Conservation (phyloP, 345 rosid genomes). For the Nasturtium officinale region DNA sequence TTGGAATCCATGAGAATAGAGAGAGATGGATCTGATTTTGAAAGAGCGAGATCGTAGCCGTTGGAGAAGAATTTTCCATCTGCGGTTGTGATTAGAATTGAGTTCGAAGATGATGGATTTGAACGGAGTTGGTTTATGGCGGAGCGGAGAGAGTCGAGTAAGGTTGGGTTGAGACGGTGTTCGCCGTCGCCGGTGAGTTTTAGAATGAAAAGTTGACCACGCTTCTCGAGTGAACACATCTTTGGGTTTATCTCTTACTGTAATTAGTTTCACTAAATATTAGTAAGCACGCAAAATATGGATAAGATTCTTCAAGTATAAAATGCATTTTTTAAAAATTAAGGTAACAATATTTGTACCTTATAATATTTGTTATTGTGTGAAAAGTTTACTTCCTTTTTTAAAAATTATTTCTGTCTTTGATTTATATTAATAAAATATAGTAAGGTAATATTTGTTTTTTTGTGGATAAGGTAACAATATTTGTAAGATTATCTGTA, state of each 20-base stretch:
- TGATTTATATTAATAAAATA: too few species aligned
- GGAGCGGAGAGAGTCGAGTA: constrained; percentile 51
- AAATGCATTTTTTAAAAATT: too few species aligned
- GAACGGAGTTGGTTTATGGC: constrained; percentile 49
- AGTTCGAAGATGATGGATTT: constrained; percentile 45
- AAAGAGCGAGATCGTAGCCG: constrained; percentile 73
- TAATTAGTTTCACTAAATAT: not conserved
- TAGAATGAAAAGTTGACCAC: constrained; percentile 54
- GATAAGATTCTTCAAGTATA: not conserved
- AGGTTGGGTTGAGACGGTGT: constrained; percentile 63
- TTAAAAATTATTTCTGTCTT: too few species aligned
- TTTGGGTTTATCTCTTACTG: not conserved
- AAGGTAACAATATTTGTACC: too few species aligned
- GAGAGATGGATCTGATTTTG: constrained; percentile 43
- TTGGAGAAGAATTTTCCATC: constrained; percentile 86
- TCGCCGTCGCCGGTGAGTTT: constrained; percentile 58
- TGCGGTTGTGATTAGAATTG: constrained; percentile 67
- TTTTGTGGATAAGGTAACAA: too few species aligned
- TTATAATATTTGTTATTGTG: too few species aligned
- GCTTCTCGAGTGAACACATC: constrained; percentile 62
- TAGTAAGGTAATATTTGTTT: too few species aligned
- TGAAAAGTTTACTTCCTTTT: too few species aligned
- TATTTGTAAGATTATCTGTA: too few species aligned
- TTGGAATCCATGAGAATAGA: constrained; percentile 44
- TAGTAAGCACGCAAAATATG: not conserved